Evolutionary conservation across 768 basidiomycete genomes (phyloP).

Genomic region (Hygrocybe punicea): DNA sequence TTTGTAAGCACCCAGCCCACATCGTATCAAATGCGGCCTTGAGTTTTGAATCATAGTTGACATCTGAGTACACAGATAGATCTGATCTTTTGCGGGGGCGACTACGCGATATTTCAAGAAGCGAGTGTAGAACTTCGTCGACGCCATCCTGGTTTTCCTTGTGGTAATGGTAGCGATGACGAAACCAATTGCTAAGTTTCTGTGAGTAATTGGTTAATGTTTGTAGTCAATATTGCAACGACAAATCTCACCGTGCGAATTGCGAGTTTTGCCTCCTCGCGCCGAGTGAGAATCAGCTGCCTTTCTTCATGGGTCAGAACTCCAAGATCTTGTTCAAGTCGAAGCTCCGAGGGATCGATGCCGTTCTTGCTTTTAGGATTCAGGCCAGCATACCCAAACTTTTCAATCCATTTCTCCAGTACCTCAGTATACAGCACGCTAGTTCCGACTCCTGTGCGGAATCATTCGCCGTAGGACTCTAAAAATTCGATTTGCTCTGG

Average conservation of each 20-base stretch:
- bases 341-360: not conserved
- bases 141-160: not conserved
- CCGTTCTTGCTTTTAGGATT: too few relatives aligned
- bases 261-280: not conserved
- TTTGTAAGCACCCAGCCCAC: not conserved
- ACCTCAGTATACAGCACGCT: not conserved
- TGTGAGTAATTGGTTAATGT: not conserved
- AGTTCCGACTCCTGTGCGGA: not conserved
- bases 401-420: not conserved
- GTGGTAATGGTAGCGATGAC: not conserved
- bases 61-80: conserved; percentile 4
- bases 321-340: not conserved
- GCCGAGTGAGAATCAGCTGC: too few relatives aligned
- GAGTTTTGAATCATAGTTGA: conserved; percentile 1
- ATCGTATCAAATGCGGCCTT: conserved; percentile 4
- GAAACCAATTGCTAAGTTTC: conserved; percentile 9
- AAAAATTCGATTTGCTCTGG: not conserved
- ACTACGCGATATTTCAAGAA: not conserved
- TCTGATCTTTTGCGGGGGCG: conserved; percentile 3
- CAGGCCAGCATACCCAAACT: not conserved
- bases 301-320: not conserved
- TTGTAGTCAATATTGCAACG: not conserved
- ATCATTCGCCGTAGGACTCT: not conserved
- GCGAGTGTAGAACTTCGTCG: not conserved
- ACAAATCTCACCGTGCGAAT: not conserved